These are phyloP conservation scores for Boletus austroedulis DNA, from an alignment of 1,284 basidiomycete genomes.

Conservation along the genomic window DNA sequence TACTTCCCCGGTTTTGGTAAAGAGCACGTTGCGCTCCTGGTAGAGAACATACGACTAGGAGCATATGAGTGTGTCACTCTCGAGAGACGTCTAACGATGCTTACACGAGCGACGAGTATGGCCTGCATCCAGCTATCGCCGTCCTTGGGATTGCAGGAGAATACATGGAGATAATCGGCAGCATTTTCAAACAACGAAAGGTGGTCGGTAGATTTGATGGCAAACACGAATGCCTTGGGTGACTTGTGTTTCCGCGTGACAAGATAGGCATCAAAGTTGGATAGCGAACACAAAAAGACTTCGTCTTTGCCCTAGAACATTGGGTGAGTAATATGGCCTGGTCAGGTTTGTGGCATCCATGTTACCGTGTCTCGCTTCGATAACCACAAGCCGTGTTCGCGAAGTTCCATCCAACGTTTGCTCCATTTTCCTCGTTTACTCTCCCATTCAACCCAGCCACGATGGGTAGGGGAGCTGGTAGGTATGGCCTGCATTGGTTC, in stretches of 20 bases:
- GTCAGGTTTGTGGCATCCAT: conserved; percentile 5
- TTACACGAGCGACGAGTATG: conserved; percentile 72
- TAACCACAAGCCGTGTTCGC: conserved; percentile 80
- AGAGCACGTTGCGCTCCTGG: conserved; percentile 71
- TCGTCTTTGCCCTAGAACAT: conserved; percentile 74
- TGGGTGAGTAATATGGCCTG: conserved; percentile 14
- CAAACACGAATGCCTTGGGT: conserved; percentile 78
- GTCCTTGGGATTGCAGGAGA: conserved; percentile 70
- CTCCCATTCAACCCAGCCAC: conserved; percentile 82
- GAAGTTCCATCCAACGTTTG: conserved; percentile 82
- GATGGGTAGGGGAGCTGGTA: conserved; percentile 62
- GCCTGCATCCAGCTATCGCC: conserved; percentile 70
- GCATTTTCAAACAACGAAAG: conserved; percentile 81
- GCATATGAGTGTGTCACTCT: conserved; percentile 9
- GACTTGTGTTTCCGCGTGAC: conserved; percentile 70
- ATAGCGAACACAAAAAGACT: conserved; percentile 72
- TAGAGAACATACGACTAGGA: conserved; percentile 72
- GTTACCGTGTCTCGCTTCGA: conserved; percentile 83
- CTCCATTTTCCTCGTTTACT: conserved; percentile 88
- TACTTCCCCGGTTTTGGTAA: conserved; percentile 42
- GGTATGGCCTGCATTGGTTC: conserved; percentile 56
- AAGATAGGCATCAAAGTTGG: conserved; percentile 82
- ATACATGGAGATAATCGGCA: conserved; percentile 79
- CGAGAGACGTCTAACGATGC: conserved; percentile 29
- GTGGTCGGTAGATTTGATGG: conserved; percentile 85